A percentile compares a stretch with the other conserved stretches of the same genome.
phyloP scores from a whole-genome alignment of 2,329 filamentous ascomycete species.

The Colletotrichum somersetense region DNA sequence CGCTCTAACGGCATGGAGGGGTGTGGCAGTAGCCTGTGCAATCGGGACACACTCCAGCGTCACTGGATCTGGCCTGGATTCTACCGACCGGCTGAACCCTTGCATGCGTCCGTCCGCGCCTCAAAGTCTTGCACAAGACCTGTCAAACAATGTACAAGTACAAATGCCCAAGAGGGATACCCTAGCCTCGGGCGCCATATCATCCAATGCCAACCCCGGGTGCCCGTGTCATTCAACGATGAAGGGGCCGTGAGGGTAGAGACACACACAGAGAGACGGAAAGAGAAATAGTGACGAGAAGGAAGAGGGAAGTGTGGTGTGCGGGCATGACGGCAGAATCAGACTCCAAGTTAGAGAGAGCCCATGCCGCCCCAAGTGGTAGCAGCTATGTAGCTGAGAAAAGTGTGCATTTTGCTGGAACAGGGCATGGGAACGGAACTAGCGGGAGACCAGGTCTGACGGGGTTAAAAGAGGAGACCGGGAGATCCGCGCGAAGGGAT shows the following conservation, averaged over 20 bases:
- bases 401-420: slow-evolving; percentile 6
- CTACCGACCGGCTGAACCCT: slow-evolving; percentile 43
- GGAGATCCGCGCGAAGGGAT: slow-evolving; percentile 39
- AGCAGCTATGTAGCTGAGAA: not conserved
- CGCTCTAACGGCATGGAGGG: slow-evolving; percentile 41
- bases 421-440: slow-evolving; percentile 23
- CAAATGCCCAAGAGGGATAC: slow-evolving; percentile 5
- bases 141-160: slow-evolving; percentile 33
- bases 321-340: not conserved
- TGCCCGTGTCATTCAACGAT: slow-evolving; percentile 10
- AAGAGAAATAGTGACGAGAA: not conserved
- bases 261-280: not conserved
- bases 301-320: too few relatives aligned
- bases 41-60: slow-evolving; percentile 40
- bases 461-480: slow-evolving; percentile 35
- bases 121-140: slow-evolving; percentile 35
- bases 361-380: not conserved
- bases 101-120: slow-evolving; percentile 40
- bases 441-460: slow-evolving; percentile 10
- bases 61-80: slow-evolving; percentile 41
- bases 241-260: slow-evolving; percentile 5
- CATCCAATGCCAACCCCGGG: slow-evolving; percentile 3
- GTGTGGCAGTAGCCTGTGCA: slow-evolving; percentile 39
- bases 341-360: not conserved
- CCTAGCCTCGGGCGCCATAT: not conserved